Conservation (phyloP, 352 stramenopile species). For the Pythium phragmiticola region DNA sequence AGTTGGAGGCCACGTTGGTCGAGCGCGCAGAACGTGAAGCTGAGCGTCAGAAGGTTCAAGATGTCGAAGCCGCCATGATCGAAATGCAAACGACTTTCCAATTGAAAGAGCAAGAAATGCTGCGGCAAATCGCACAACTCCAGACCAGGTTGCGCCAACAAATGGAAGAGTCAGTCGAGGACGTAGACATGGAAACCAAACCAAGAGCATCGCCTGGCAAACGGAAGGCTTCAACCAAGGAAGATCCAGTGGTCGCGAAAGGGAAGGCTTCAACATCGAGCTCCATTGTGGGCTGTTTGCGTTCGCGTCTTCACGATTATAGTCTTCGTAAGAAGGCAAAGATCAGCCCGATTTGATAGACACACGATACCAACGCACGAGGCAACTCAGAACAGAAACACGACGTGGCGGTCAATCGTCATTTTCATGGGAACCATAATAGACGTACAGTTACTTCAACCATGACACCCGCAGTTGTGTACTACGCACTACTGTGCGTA, state of each 20-base stretch:
- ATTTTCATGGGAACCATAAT: constrained; percentile 14
- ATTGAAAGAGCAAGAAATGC: constrained; percentile 69
- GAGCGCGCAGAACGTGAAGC: constrained; percentile 44
- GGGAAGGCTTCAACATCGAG: constrained; percentile 28
- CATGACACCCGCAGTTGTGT: neutral
- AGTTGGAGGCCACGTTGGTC: constrained; percentile 26
- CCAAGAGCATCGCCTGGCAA: constrained; percentile 42
- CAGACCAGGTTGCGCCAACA: constrained; percentile 41
- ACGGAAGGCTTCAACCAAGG: constrained; percentile 43
- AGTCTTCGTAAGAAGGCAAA: constrained; percentile 52
- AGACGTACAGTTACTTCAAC: constrained; percentile 5
- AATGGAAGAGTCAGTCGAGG: constrained; percentile 34
- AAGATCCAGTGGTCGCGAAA: constrained; percentile 7
- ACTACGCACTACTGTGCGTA: neutral
- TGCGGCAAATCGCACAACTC: constrained; percentile 59
- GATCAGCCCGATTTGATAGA: constrained; percentile 39
- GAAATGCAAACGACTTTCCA: constrained; percentile 55
- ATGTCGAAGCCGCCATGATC: constrained; percentile 49
- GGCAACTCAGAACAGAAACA: neutral
- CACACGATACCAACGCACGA: neutral
- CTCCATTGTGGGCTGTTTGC: constrained; percentile 53
- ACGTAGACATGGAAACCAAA: constrained; percentile 24
- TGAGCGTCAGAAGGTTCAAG: constrained; percentile 63
- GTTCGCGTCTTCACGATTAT: constrained; percentile 45
- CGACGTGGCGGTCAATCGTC: neutral